Evolutionary conservation across 805 yeast genomes (phyloP), one percentile per base, ranked within the genome.

Genomic region (Yamadazyma olivae): DNA sequence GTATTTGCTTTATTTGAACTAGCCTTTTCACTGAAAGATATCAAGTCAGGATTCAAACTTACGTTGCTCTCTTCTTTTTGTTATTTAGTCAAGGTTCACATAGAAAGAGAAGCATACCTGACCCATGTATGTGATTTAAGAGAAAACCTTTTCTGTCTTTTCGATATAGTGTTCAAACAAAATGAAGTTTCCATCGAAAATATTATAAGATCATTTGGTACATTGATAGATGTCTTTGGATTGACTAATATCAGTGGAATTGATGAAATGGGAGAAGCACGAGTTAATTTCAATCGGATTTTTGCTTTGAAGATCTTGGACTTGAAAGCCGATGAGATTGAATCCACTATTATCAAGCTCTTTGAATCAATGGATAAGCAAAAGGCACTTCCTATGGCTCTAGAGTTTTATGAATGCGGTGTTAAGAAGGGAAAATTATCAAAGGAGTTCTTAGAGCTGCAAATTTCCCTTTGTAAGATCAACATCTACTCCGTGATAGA

Each of bases 1-100:
- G 46, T 67, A 1, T 36, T 64, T 33, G 60, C 56, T 19, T 42
- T 48, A 16, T 22, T 64, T 6, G 43, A 46, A 1, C 24, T 54
- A 5, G 48, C 53, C 1, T 53, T 61, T 33, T 45, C 46, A 26
- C 58, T 55, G 56, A 41, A 46, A 3, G 36, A 41, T 6, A 30
- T 65, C 5, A 37, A 34, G 5, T n/a, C 30, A 2, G 40, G 29
- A 2, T 15, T 17, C 21, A 44, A 41, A 23, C 6, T 41, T 15
- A 29, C 22, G 4, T 18, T 40, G 18, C 9, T 38, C 16, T n/a
- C 32, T 6, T n/a, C 38, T 9, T 33, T 16, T 25, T 22, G 30
- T 14, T 9, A 26, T 10, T 38, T 20, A 12, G 16, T 31, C 9
- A 36, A 32, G 20, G 27, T 26, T n/a, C 13, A 14, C 23, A 20